These are phyloP conservation scores for Fraxinus platypoda DNA, from an alignment of 305 asterid genomes.

Conservation along the genomic window DNA sequence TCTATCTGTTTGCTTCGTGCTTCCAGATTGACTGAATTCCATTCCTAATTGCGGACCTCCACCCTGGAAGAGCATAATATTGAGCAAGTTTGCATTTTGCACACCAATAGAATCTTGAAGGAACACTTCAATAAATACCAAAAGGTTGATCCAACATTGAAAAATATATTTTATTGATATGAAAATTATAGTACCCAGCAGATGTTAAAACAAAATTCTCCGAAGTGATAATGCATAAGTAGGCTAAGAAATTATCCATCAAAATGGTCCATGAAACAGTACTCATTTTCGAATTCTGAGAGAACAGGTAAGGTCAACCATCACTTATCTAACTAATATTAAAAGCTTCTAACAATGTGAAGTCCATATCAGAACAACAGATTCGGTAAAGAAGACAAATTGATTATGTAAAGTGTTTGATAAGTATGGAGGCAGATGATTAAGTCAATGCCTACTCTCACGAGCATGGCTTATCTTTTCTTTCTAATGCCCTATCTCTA, in stretches of 20 bases:
- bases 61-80: slow-evolving; percentile 44
- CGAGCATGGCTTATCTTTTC: neutral
- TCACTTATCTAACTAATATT: neutral
- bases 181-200: neutral
- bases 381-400: neutral
- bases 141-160: slow-evolving; percentile 4
- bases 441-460: neutral
- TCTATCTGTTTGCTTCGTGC: slow-evolving; percentile 67
- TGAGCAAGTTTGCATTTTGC: slow-evolving; percentile 18
- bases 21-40: slow-evolving; percentile 72
- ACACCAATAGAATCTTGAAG: slow-evolving; percentile 14
- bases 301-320: neutral
- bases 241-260: neutral
- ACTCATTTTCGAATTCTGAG: neutral
- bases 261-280: neutral
- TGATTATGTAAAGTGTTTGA: neutral
- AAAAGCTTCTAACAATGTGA: neutral
- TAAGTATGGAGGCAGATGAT: neutral
- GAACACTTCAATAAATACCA: neutral
- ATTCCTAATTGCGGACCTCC: slow-evolving; percentile 71
- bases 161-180: neutral
- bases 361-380: neutral
- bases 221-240: neutral
- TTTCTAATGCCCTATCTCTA: neutral
- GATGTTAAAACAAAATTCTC: neutral